Percentiles rank a stretch among this genome's conserved stretches.
Conservation (phyloP, 805 yeast species). For the Metschnikowia kunwiensis region DNA sequence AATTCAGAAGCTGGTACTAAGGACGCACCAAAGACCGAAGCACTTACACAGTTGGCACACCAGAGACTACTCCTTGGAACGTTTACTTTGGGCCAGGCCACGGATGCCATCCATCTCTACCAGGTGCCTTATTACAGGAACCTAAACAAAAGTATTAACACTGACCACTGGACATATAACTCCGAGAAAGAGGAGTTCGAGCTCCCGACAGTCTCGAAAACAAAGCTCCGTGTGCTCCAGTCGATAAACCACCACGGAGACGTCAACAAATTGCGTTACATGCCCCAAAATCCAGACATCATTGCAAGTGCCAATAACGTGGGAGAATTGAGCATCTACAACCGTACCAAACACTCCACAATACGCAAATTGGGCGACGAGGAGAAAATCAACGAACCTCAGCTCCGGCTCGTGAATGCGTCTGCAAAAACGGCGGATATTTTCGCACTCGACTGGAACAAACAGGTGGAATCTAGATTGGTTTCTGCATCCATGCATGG, state of each 20-base stretch:
- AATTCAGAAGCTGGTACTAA: neutral
- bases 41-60: constrained; percentile 10
- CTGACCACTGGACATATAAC: constrained; percentile 35
- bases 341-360: constrained; percentile 72
- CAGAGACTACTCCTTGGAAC: constrained; percentile 20
- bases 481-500: constrained; percentile 66
- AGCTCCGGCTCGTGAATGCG: constrained; percentile 43
- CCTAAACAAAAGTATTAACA: constrained; percentile 34
- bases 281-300: constrained; percentile 86
- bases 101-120: constrained; percentile 25
- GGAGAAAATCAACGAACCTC: constrained; percentile 42
- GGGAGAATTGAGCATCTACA: constrained; percentile 68
- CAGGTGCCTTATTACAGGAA: constrained; percentile 32
- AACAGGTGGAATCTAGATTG: constrained; percentile 54
- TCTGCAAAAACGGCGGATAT: constrained; percentile 45
- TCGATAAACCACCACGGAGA: constrained; percentile 67
- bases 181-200: constrained; percentile 42
- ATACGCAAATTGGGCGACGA: constrained; percentile 28
- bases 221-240: constrained; percentile 43
- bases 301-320: constrained; percentile 66
- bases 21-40: neutral
- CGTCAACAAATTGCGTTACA: constrained; percentile 65
- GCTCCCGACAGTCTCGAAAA: constrained; percentile 25
- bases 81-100: constrained; percentile 21
- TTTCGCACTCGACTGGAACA: constrained; percentile 76